Conservation (phyloP, 352 stramenopile species). For the Detonula confervacea region DNA sequence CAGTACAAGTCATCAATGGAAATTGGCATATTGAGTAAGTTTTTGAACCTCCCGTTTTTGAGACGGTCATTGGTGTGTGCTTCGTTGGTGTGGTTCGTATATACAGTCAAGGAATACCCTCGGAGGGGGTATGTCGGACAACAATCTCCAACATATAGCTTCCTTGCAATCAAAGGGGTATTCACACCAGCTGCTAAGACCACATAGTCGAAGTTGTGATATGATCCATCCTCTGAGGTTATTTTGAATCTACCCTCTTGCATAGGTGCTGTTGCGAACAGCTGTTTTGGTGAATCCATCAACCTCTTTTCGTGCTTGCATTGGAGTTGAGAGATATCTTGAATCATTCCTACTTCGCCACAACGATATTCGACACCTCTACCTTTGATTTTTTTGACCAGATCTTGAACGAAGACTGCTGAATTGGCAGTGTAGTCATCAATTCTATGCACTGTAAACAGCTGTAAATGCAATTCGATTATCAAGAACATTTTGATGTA, state of each 20-base stretch:
- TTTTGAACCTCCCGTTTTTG: constrained; percentile 15
- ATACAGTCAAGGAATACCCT: constrained; percentile 53
- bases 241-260: constrained; percentile 31
- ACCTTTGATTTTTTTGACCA: constrained; percentile 27
- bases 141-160: constrained; percentile 34
- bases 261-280: constrained; percentile 13
- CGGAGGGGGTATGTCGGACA: constrained; percentile 57
- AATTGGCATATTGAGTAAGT: constrained; percentile 44
- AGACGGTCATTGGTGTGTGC: constrained; percentile 3
- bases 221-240: constrained; percentile 31
- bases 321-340: constrained; percentile 13
- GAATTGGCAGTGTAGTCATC: constrained; percentile 52
- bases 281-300: neutral
- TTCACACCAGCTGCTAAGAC: constrained; percentile 53
- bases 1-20: constrained; percentile 58
- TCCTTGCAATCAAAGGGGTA: constrained; percentile 49
- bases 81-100: constrained; percentile 17
- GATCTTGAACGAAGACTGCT: constrained; percentile 31
- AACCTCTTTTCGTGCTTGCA: constrained; percentile 10
- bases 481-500: neutral
- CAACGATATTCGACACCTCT: constrained; percentile 38
- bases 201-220: constrained; percentile 48
- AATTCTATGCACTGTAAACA: constrained; percentile 41
- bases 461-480: neutral
- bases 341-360: constrained; percentile 13